Evolutionary conservation across 495 filamentous ascomycete genomes (phyloP).

Genomic region (Thozetella sp.): DNA sequence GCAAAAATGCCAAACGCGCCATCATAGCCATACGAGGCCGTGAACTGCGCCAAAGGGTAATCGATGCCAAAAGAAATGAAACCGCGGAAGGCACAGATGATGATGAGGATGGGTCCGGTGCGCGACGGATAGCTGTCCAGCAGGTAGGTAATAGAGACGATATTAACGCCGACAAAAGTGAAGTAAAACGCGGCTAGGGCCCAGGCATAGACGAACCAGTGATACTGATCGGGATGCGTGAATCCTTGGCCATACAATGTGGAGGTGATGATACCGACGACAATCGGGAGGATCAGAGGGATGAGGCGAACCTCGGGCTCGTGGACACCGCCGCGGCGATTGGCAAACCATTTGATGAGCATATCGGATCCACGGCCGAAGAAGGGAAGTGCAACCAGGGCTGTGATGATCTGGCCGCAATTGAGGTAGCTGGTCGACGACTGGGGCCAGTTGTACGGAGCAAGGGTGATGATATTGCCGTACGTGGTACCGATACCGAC

Average conservation of each 20-base stretch:
- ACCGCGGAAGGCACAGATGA: background rate
- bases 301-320: background rate
- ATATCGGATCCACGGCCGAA: background rate
- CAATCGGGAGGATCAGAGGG: background rate
- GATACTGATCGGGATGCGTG: background rate
- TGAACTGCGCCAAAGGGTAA: background rate
- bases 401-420: background rate
- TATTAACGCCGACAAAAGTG: background rate
- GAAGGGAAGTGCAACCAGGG: background rate
- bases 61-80: background rate
- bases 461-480: background rate
- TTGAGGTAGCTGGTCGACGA: background rate
- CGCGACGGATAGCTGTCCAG: background rate
- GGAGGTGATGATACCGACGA: background rate
- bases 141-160: background rate
- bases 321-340: conserved; percentile 1
- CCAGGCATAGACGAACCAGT: background rate
- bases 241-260: background rate
- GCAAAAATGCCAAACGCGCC: background rate
- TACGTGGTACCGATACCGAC: background rate
- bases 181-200: background rate
- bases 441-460: background rate
- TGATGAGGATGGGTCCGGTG: background rate
- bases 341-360: background rate
- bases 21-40: background rate